These are phyloP conservation scores for Myotisia sp. DNA, from an alignment of 2,329 filamentous ascomycete species.

Conservation along the genomic window DNA sequence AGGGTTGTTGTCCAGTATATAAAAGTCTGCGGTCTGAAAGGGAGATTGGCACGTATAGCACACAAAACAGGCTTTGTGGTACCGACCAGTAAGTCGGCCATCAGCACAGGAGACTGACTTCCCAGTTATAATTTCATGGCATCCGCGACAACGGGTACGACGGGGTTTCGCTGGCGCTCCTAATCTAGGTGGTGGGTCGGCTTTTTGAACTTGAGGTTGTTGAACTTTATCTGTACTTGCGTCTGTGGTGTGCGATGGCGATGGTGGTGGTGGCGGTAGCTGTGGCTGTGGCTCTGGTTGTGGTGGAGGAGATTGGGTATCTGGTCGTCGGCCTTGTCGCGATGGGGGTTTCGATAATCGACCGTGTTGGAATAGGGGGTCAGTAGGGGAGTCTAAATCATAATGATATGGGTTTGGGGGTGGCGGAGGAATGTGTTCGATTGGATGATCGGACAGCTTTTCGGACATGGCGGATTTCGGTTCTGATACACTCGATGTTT, in stretches of 20 bases:
- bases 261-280: background rate
- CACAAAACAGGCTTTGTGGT: slow-evolving; percentile 89
- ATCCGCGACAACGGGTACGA: slow-evolving; percentile 61
- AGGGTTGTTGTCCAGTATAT: slow-evolving; percentile 72
- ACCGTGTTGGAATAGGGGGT: slow-evolving; percentile 31
- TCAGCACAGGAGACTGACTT: slow-evolving; percentile 92
- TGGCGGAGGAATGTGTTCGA: slow-evolving; percentile 2
- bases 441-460: background rate
- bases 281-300: slow-evolving; percentile 5
- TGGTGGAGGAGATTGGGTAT: slow-evolving; percentile 13
- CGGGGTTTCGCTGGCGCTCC: slow-evolving; percentile 7
- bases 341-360: slow-evolving; percentile 19
- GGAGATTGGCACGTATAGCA: slow-evolving; percentile 70
- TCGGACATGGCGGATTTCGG: slow-evolving; percentile 20
- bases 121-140: slow-evolving; percentile 60
- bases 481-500: slow-evolving; percentile 18
- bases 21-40: slow-evolving; percentile 81
- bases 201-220: background rate
- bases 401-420: slow-evolving; percentile 6
- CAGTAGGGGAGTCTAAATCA: slow-evolving; percentile 36
- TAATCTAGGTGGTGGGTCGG: slow-evolving; percentile 1
- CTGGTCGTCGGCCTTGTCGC: slow-evolving; percentile 6
- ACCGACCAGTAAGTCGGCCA: slow-evolving; percentile 78
- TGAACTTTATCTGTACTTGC: no score
- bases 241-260: slow-evolving; percentile 10